phyloP scores from a whole-genome alignment of 495 filamentous ascomycete genomes.

The Cetradonia linearis region DNA sequence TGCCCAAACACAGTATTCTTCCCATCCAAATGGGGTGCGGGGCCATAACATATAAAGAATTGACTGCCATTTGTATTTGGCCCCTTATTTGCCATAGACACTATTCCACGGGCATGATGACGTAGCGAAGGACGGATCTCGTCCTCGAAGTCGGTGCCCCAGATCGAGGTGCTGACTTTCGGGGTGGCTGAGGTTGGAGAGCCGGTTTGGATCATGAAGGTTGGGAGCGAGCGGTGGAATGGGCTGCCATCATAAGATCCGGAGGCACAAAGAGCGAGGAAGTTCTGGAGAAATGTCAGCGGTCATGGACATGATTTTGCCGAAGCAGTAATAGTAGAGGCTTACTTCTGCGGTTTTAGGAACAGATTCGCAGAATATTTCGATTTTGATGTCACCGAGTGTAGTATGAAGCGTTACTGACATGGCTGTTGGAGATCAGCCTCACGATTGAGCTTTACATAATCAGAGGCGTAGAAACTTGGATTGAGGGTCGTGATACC shows the following conservation, averaged over 20 bases:
- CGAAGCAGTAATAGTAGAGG: not conserved
- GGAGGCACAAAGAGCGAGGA: conserved; percentile 88
- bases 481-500: not conserved
- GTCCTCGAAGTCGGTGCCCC: conserved; percentile 72
- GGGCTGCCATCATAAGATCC: conserved; percentile 76
- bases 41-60: conserved; percentile 83
- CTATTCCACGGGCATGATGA: conserved; percentile 77
- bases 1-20: conserved; percentile 90
- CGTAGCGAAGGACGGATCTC: conserved; percentile 78
- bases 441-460: conserved; percentile 2
- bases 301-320: not conserved
- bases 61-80: conserved; percentile 83
- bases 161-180: conserved; percentile 79
- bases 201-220: conserved; percentile 89
- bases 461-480: not conserved
- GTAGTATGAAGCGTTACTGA: conserved; percentile 76
- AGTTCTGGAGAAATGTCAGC: conserved; percentile 53
- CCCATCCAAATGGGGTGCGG: conserved; percentile 86
- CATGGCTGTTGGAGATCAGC: conserved; percentile 9
- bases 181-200: conserved; percentile 43
- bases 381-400: conserved; percentile 85
- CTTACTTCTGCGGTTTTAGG: conserved; percentile 75
- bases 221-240: conserved; percentile 83
- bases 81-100: conserved; percentile 86
- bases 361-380: conserved; percentile 89